Evolutionary conservation across 2,329 filamentous ascomycete species (phyloP), one percentile per base, ranked within the genome.

Genomic region (Beauveria pseudobassiana): DNA sequence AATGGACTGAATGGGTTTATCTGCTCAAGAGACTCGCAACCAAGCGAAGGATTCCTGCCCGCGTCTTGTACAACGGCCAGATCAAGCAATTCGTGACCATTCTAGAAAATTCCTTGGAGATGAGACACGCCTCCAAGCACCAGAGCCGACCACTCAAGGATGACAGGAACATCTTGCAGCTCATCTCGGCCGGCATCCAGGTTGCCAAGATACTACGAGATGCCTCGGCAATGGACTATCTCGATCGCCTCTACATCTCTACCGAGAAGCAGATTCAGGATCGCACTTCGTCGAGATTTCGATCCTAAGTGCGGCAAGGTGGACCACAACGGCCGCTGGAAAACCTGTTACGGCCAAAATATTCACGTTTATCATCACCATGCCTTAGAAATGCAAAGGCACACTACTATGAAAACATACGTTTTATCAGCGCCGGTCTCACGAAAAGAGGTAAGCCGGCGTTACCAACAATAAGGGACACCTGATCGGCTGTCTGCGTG

Each of bases 1-100:
- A 95, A 74, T 96, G 91, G 91, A 93, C 90, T 51, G 91, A 96
- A 76, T 96, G 91, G 91, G 91, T 93, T 61, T 91, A 93, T 73
- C 82, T 96, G 63, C 80, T 96, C 67, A 95, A 95, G 76, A 83
- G 90, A 55, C 82, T 96, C 63, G 91, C 91, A 38, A 96, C 91
- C 40, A 95, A 93, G 77, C 84, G 91, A 66, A 86, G 91, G 64
- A 93, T 96, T 67, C 91, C 91, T 6, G 89, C 91, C 52, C 82
- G 90, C 61, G 89, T 95, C 22, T 79, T 96, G 49, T 95, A 93
- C 78, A 90, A 95, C 72, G 89, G 90, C 63, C 91, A 96, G 76
- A 96, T 96, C 76, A 95, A 93, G 77, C 90, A 95, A 74, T 87
- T 96, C 74, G 89, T 95, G 66, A 95, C 91, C 48, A 89, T 95